phyloP scores from a whole-genome alignment of 805 yeast genomes.

The Kockiozyma suomiensis region DNA sequence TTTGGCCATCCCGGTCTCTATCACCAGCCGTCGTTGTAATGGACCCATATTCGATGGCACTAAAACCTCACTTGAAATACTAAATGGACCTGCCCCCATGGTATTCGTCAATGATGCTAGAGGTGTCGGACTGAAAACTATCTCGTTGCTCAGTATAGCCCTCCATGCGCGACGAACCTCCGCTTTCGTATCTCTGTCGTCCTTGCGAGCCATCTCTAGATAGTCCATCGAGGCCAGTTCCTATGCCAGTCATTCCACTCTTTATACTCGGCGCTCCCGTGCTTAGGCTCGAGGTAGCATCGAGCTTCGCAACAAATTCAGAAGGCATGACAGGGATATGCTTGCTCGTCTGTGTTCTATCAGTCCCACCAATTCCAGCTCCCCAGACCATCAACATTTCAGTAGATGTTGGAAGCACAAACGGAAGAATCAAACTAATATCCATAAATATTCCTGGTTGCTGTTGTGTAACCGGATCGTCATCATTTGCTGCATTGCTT shows the following conservation, averaged over 20 bases:
- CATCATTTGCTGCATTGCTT: constrained; percentile 5
- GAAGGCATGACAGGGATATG: constrained; percentile 75
- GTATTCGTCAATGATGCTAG: background rate
- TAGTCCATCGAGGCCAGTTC: constrained; percentile 4
- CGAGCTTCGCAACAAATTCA: constrained; percentile 69
- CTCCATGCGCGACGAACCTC: constrained; percentile 4
- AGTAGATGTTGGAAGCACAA: constrained; percentile 68
- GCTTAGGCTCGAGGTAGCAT: constrained; percentile 45
- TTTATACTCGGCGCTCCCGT: constrained; percentile 30
- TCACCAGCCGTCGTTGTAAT: constrained; percentile 19
- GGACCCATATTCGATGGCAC: constrained; percentile 11
- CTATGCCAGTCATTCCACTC: constrained; percentile 24
- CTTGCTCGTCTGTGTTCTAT: constrained; percentile 50
- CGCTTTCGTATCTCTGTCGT: constrained; percentile 5
- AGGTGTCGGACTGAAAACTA: background rate
- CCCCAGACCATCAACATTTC: constrained; percentile 80
- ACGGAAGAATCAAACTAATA: constrained; percentile 46
- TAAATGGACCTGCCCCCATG: too few species aligned
- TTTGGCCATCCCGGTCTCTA: constrained; percentile 7
- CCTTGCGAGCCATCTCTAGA: constrained; percentile 1
- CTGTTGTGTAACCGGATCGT: constrained; percentile 4
- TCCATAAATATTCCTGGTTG: constrained; percentile 39
- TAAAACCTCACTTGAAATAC: background rate
- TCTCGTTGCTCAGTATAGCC: background rate
- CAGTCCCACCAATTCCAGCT: constrained; percentile 67